Evolutionary conservation across 345 rosid species (phyloP).

Genomic region (Acer campestre): DNA sequence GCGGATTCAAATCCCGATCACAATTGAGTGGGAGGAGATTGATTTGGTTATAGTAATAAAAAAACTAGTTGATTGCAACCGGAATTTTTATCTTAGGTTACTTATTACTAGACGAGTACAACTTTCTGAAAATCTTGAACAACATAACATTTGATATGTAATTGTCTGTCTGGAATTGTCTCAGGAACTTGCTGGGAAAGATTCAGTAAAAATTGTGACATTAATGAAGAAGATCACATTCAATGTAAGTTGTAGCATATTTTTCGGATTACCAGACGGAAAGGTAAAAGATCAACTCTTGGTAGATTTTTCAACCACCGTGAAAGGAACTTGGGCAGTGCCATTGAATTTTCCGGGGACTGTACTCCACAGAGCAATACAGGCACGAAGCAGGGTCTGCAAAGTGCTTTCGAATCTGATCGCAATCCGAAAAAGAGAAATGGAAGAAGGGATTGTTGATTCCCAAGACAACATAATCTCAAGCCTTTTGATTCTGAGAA

Average conservation of each 20-base stretch:
- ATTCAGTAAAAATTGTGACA: constrained; percentile 15
- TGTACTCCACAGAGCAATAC: constrained; percentile 3
- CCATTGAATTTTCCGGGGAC: constrained; percentile 33
- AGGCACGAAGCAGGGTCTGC: constrained; percentile 23
- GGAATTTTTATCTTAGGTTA: too few species aligned
- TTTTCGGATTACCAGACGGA: constrained; percentile 29
- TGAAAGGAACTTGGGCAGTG: constrained; percentile 24
- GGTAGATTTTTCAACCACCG: constrained; percentile 15
- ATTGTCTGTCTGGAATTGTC: not conserved
- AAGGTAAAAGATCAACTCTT: constrained; percentile 20
- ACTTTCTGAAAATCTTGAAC: too few species aligned
- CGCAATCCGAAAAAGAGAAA: not conserved
- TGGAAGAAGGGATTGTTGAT: constrained; percentile 15
- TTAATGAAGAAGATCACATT: constrained; percentile 35
- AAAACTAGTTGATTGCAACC: too few species aligned
- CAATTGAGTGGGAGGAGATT: too few species aligned
- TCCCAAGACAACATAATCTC: constrained; percentile 19
- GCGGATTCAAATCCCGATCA: too few species aligned
- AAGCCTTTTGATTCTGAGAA: constrained; percentile 18
- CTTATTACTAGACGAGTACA: too few species aligned
- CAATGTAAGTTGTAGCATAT: constrained; percentile 16
- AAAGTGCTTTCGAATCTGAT: constrained; percentile 15
- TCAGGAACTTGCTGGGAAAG: constrained; percentile 18
- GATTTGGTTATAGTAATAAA: too few species aligned
- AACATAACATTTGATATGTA: too few species aligned